Evolutionary conservation across 2,329 filamentous ascomycete species (phyloP).

Genomic region (Ophiosphaerella korrae): DNA sequence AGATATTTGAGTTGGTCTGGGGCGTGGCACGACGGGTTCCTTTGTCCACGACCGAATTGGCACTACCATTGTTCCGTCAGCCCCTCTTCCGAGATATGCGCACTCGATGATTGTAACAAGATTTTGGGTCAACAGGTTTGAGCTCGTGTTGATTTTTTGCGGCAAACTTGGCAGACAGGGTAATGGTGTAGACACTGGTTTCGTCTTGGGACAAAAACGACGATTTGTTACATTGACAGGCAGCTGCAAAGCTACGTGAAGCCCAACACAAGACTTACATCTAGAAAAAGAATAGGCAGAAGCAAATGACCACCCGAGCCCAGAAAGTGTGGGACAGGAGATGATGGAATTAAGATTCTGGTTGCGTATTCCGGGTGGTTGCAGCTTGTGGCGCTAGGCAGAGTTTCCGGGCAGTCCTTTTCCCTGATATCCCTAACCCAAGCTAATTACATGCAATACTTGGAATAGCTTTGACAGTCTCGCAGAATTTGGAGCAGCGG

Average conservation of each 20-base stretch:
- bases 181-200: no score
- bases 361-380: no score
- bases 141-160: no score
- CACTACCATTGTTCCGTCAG: constrained; percentile 41
- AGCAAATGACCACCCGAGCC: constrained; percentile 1
- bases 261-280: neutral
- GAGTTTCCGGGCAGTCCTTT: neutral
- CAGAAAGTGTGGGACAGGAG: neutral
- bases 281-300: neutral
- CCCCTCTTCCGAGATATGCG: neutral
- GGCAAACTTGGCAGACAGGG: no score
- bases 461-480: neutral
- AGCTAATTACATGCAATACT: neutral
- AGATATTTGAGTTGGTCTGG: constrained; percentile 5
- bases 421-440: neutral
- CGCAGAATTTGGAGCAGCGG: constrained; percentile 12
- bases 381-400: no score
- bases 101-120: no score
- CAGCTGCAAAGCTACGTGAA: neutral
- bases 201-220: no score
- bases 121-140: no score
- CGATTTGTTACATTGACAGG: neutral
- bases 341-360: neutral
- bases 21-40: constrained; percentile 9
- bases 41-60: constrained; percentile 32